phyloP scores from a whole-genome alignment of 345 rosid species.

The Camelina sativa region DNA sequence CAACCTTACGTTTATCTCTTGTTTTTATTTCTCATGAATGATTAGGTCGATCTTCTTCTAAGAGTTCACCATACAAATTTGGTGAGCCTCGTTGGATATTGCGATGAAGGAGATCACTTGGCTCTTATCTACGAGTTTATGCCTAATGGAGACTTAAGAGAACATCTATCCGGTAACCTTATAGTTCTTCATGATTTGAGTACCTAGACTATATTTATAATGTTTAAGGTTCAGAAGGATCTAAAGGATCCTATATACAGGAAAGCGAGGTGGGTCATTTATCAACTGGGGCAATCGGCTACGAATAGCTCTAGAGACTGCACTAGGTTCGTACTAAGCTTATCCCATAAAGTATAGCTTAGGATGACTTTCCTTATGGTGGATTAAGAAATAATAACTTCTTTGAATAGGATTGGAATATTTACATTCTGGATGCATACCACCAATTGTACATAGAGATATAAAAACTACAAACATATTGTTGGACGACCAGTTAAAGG shows the following conservation, averaged over 20 bases:
- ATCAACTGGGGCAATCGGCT: conserved; percentile 51
- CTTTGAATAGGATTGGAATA: conserved; percentile 24
- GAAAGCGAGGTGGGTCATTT: conserved; percentile 19
- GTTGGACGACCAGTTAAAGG: conserved; percentile 48
- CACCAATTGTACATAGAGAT: conserved; percentile 56
- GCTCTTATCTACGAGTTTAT: conserved; percentile 52
- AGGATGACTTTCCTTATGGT: too few relatives aligned
- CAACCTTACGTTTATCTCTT: too few relatives aligned
- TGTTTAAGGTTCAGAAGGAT: neutral
- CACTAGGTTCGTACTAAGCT: conserved; percentile 43
- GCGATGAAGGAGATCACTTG: conserved; percentile 46
- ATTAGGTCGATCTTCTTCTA: conserved; percentile 51
- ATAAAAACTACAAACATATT: conserved; percentile 56
- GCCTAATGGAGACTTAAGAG: conserved; percentile 48
- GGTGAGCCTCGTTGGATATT: conserved; percentile 52
- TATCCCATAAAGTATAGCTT: too few relatives aligned
- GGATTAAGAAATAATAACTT: too few relatives aligned
- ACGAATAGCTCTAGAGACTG: conserved; percentile 52
- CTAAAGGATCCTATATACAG: neutral
- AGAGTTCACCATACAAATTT: conserved; percentile 58
- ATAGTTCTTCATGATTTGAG: neutral
- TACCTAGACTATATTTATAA: too few relatives aligned
- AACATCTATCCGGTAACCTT: conserved; percentile 42
- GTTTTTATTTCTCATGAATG: neutral
- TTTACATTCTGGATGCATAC: conserved; percentile 40